phyloP scores from a whole-genome alignment of 352 stramenopile species.

The Globisporangium spiculum region DNA sequence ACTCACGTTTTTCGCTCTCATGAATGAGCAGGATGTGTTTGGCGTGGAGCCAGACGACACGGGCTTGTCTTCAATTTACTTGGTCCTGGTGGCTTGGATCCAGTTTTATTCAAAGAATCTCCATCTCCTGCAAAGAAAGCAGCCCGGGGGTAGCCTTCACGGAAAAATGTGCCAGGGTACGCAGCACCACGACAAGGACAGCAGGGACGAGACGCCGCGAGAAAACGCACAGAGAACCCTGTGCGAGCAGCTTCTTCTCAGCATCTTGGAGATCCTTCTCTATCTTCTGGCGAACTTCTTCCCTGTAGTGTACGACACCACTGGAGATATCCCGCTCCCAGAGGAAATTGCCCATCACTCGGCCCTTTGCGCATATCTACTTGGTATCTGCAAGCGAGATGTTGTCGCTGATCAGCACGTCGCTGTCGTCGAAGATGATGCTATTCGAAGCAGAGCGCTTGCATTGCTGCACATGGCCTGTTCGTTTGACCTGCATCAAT shows the following conservation, averaged over 20 bases:
- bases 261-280: conserved; percentile 17
- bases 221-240: neutral
- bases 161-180: neutral
- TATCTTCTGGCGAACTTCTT: conserved; percentile 20
- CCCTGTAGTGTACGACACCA: conserved; percentile 12
- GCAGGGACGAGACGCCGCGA: neutral
- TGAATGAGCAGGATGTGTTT: conserved; percentile 16
- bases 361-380: conserved; percentile 11
- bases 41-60: neutral
- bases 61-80: conserved; percentile 23
- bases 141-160: neutral
- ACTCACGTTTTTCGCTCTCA: conserved; percentile 13
- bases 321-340: neutral
- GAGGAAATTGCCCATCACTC: conserved; percentile 14
- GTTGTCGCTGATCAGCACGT: conserved; percentile 2
- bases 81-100: conserved; percentile 26
- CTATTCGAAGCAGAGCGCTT: conserved; percentile 22
- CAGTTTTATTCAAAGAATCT: conserved; percentile 32
- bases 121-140: conserved; percentile 2
- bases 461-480: conserved; percentile 28
- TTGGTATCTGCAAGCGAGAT: conserved; percentile 11
- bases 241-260: conserved; percentile 7
- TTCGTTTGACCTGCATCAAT: conserved; percentile 25
- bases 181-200: neutral
- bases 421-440: conserved; percentile 13